A percentile compares a stretch with the other conserved stretches of the same genome.
phyloP scores from a whole-genome alignment of 1,284 basidiomycete species.

The Phellinidium pouzarii region DNA sequence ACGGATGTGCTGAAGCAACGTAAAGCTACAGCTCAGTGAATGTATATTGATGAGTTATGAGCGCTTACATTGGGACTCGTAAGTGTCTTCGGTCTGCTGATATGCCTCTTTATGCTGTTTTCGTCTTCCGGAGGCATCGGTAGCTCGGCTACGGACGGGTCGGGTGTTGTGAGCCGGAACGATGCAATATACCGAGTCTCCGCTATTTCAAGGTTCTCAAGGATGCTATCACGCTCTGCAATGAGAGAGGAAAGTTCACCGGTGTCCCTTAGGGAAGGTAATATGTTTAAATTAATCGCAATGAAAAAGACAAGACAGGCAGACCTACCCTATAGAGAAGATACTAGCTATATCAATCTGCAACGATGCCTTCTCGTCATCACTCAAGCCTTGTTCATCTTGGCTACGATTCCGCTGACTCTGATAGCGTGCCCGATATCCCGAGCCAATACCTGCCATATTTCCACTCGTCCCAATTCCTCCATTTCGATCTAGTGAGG shows the following conservation, averaged over 20 bases:
- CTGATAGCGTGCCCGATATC: conserved; percentile 9
- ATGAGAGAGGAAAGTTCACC: conserved; percentile 58
- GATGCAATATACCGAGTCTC: conserved; percentile 73
- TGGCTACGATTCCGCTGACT: conserved; percentile 3
- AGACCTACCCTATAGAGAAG: conserved; percentile 68
- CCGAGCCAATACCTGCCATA: conserved; percentile 16
- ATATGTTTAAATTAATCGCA: conserved; percentile 2
- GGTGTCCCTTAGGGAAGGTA: conserved; percentile 47
- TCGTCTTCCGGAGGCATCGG: conserved; percentile 24
- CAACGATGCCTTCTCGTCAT: conserved; percentile 36
- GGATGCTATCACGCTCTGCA: conserved; percentile 61
- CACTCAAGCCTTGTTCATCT: conserved; percentile 33
- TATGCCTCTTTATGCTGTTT: conserved; percentile 43
- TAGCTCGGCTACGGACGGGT: conserved; percentile 46
- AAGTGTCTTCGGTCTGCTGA: conserved; percentile 61
- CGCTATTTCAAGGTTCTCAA: conserved; percentile 71
- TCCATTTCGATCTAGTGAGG: conserved; percentile 35
- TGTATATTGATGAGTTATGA: background rate
- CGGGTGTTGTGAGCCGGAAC: conserved; percentile 64
- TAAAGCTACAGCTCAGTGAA: background rate
- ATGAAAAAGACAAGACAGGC: conserved; percentile 9
- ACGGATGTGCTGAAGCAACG: conserved; percentile 26
- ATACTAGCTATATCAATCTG: conserved; percentile 65
- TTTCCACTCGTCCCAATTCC: conserved; percentile 17
- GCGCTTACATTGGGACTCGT: conserved; percentile 24